Evolutionary conservation across 345 rosid genomes (phyloP), one percentile per base, ranked within the genome.

Genomic region (Punica granatum): DNA sequence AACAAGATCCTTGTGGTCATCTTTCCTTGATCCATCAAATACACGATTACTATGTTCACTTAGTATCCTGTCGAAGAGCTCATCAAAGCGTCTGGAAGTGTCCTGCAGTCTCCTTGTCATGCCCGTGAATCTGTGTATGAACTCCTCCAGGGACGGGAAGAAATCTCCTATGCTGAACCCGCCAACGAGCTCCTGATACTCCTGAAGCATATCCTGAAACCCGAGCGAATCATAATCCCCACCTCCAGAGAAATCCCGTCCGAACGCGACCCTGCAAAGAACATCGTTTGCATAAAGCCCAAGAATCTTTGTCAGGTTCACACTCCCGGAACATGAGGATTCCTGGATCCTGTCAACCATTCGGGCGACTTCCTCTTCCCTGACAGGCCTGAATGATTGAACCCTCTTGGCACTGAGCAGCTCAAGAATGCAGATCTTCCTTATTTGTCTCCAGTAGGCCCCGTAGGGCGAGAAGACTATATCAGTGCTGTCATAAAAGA

Each of bases 201-300:
- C 83, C 26, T 77, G 76, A 0, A 86, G 85, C 85, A 84, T 75
- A 70, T 72, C 75, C 26, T 84, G 77, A 64, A 84, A 84, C 28
- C 83, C 85, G 58, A 70, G 74, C 35, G 64, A 28, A 53, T 75
- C 84, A 28, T 69, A 75, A 8, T 81, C 84, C 48, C 75, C 75
- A 21, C 72, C 81, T 1, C 19, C 61, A 0, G 81, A 67, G 66
- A 78, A 70, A 31, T 62, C 71, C 71, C 69, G 68, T 8, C 88
- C 85, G 2, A 81, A 72, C 4, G 79, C 73, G 49, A 68, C 68
- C 68, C 80, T 56, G 65, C 80, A 81, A 4, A 81, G 69, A 51
- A 77, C 63, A 61, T 73, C 75, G 62, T 72, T 81, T 10, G 84
- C 78, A 66, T 75, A 72, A 1, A 72, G 23, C 15, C 73, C 71